Base-by-base conservation (phyloP, 345 rosid genomes). In the Rubroshorea leprosula region DNA sequence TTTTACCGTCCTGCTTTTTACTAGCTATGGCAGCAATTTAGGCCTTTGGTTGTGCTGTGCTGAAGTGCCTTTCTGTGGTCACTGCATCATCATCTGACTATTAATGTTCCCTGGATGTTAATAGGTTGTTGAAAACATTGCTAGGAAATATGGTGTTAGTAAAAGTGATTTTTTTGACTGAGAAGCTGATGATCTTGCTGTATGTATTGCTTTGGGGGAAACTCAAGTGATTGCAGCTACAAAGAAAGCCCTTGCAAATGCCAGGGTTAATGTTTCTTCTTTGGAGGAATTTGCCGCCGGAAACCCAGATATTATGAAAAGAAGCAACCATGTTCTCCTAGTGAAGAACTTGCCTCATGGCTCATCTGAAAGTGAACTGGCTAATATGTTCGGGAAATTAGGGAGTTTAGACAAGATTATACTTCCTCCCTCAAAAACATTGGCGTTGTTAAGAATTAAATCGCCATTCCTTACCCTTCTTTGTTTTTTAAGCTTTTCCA, bases 211-310 rank as follows among this genome's bases (percentile, higher is more conserved):
- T 71, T 74, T 93, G 78, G 99, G 85, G 54, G 97, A 93, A 80
- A 85, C 97, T 50, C 96, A 89, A 82, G 97, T 89, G 65, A 78
- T 93, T 61, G 89, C 86, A 8, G 89, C 89, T 71, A 93, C 99
- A 13, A 93, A 92, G 78, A 85, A 76, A 25, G 80, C 96, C 64
- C 81, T 93, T 66, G 23, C 78, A 6, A 81, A 76, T 72, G 87
- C 94, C 65, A 97, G 99, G 57, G 79, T 89, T 20, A 93, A 89
- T 73, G 79, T 86, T 23, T 27, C 74, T 13, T 69, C 81, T 47
- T 70, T 93, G 68, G 97, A 86, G 75, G 89, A 81, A 60, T 70
- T 78, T 75, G 87, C 83, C 67, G 26, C 81, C 48, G 77, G 86
- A 35, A 79, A 78, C 61, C 69, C 75, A 18, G 85, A 74, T 60